Evolutionary conservation across 805 yeast species (phyloP).

Genomic region (Candida methanosorbosa): DNA sequence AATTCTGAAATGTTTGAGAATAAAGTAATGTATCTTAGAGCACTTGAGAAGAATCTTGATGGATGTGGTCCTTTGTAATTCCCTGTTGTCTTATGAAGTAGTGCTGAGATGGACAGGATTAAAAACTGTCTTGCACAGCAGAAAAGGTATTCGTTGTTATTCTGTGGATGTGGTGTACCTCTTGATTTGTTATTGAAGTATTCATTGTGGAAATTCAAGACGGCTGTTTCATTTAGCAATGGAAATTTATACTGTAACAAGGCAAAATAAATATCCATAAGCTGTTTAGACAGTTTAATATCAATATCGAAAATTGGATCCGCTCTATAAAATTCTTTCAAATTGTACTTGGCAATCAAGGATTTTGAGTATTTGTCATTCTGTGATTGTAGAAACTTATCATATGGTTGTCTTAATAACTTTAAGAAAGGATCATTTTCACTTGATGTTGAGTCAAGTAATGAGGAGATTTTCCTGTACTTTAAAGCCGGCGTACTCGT

Average conservation of each 20-base stretch:
- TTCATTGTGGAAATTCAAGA: constrained; percentile 39
- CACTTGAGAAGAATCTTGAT: constrained; percentile 47
- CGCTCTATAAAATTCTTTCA: constrained; percentile 33
- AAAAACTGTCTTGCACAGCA: constrained; percentile 49
- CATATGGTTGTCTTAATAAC: constrained; percentile 11
- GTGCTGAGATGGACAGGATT: constrained; percentile 42
- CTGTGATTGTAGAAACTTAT: constrained; percentile 11
- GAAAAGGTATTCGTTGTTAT: constrained; percentile 38
- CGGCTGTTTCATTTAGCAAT: constrained; percentile 41
- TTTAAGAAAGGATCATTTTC: constrained; percentile 9
- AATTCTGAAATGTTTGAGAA: constrained; percentile 30
- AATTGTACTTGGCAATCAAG: constrained; percentile 34
- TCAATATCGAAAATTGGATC: constrained; percentile 49
- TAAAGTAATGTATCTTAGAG: constrained; percentile 45
- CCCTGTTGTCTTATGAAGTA: constrained; percentile 47
- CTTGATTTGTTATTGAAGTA: constrained; percentile 28
- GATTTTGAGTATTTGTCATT: constrained; percentile 9
- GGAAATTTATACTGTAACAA: constrained; percentile 52
- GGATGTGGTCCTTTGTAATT: constrained; percentile 49
- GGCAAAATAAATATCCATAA: constrained; percentile 47
- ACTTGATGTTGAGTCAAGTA: constrained; percentile 3
- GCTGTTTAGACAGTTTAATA: constrained; percentile 37
- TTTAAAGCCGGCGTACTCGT: constrained; percentile 11
- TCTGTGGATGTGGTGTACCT: constrained; percentile 3
- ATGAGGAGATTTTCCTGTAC: constrained; percentile 16